Evolutionary conservation across 2,329 filamentous ascomycete species (phyloP).

Genomic region (Cryphonectria radicalis): DNA sequence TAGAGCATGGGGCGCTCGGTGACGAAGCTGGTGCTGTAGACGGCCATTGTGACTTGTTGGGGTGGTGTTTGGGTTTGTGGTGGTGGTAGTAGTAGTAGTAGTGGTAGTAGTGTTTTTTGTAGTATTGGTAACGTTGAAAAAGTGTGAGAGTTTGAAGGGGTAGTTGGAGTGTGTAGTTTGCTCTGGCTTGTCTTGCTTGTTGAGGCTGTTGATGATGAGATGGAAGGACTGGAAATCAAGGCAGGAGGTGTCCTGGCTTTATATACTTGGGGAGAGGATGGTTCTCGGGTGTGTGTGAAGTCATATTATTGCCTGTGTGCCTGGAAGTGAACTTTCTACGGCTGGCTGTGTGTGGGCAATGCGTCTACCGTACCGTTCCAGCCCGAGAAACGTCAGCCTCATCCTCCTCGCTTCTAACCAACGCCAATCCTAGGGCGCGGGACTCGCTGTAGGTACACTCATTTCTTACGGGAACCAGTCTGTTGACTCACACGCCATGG

Average conservation of each 20-base stretch:
- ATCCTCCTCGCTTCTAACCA: conserved; percentile 20
- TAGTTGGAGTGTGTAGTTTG: conserved; percentile 19
- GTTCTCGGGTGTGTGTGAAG: conserved; percentile 19
- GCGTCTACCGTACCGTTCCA: conserved; percentile 18
- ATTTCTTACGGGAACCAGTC: not conserved
- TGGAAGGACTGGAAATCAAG: conserved; percentile 30
- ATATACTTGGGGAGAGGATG: conserved; percentile 33
- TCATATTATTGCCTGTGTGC: conserved; percentile 22
- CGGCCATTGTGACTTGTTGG: conserved; percentile 43
- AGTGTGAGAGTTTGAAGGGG: conserved; percentile 14
- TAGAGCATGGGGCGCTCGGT: conserved; percentile 45
- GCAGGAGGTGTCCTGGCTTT: conserved; percentile 31
- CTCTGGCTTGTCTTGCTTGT: conserved; percentile 13
- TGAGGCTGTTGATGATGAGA: conserved; percentile 33
- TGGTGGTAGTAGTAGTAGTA: no score
- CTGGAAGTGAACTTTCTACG: not conserved
- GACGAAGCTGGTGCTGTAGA: conserved; percentile 37
- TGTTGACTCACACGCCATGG: conserved; percentile 4
- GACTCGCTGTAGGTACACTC: not conserved
- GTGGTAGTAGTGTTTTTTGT: no score
- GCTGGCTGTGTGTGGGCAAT: conserved; percentile 8
- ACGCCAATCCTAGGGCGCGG: not conserved
- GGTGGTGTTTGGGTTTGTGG: conserved; percentile 17
- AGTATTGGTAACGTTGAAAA: no score
- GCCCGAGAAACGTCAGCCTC: conserved; percentile 27